Evolutionary conservation across 1,139 yeast genomes (phyloP).

Genomic region (Geotrichum europaeum): DNA sequence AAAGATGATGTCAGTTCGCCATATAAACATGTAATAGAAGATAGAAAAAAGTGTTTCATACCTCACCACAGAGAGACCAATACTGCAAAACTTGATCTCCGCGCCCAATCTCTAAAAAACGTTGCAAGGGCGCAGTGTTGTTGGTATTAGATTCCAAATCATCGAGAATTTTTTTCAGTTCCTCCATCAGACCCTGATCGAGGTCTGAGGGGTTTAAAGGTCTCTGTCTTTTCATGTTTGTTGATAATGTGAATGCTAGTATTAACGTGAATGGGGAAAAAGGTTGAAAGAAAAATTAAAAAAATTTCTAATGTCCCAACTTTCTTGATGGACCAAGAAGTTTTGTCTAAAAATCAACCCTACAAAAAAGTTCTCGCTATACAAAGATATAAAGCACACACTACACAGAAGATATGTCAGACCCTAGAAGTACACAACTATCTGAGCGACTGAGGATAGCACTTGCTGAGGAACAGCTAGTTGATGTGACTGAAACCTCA

Average conservation of each 20-base stretch:
- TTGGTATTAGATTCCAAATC: constrained; percentile 13
- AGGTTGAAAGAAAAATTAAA: constrained; percentile 40
- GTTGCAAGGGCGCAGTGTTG: constrained; percentile 22
- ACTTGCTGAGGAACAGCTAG: constrained; percentile 19
- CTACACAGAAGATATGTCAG: neutral
- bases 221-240: constrained; percentile 12
- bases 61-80: constrained; percentile 20
- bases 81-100: constrained; percentile 19
- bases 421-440: neutral
- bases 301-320: constrained; percentile 13
- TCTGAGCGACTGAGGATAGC: constrained; percentile 38
- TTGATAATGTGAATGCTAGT: neutral
- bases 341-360: neutral
- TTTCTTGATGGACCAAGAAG: neutral
- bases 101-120: constrained; percentile 19
- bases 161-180: neutral
- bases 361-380: neutral
- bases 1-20: constrained; percentile 18
- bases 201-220: constrained; percentile 13
- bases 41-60: constrained; percentile 8
- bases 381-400: neutral
- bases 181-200: constrained; percentile 13
- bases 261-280: neutral
- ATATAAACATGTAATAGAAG: constrained; percentile 9
- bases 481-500: constrained; percentile 33